phyloP scores from a whole-genome alignment of 805 yeast genomes.

The Saccharomycopsis lassenensis region DNA sequence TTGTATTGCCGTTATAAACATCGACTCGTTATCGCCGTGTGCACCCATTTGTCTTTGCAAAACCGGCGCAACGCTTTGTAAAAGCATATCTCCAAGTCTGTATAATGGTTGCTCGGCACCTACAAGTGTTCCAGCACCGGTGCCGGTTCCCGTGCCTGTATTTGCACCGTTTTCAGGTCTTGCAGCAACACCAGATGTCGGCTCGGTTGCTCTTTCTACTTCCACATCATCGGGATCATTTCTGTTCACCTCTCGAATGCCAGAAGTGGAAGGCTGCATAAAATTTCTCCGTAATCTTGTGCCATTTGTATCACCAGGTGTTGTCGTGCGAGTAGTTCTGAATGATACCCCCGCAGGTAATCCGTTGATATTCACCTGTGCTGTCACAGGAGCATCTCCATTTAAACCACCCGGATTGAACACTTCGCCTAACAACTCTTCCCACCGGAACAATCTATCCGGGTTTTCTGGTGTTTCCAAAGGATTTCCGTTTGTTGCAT shows the following conservation, averaged over 20 bases:
- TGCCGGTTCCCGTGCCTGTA: neutral
- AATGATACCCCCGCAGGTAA: neutral
- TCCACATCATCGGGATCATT: neutral
- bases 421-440: too few species aligned
- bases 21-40: neutral
- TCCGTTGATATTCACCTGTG: too few species aligned
- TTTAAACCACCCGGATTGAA: too few species aligned
- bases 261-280: neutral
- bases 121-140: neutral
- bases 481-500: neutral
- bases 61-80: conserved; percentile 6
- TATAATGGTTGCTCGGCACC: neutral
- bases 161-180: neutral
- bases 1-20: neutral
- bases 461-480: neutral
- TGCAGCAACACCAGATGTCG: neutral
- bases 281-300: neutral
- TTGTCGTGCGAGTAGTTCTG: neutral
- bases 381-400: too few species aligned
- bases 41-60: conserved; percentile 6
- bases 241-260: neutral
- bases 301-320: neutral
- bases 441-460: neutral
- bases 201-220: neutral
- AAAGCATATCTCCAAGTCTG: conserved; percentile 4